Evolutionary conservation across 306 rosid genomes (phyloP), one percentile per base, ranked within the genome.

Genomic region (Lathyrus aphaca): DNA sequence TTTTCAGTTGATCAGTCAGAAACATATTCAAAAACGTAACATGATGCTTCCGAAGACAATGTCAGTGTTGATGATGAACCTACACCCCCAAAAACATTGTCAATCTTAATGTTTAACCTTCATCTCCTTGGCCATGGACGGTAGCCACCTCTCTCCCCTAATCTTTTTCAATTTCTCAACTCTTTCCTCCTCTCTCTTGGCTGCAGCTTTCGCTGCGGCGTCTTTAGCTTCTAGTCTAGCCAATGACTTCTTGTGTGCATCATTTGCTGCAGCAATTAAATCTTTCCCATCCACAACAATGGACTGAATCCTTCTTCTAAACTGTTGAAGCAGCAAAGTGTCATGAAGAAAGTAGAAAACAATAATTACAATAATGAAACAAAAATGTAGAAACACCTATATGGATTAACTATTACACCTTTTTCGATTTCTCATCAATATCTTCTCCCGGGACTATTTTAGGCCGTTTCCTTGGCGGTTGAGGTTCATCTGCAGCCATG

Each of bases 81-180:
- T 65, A 73, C 92, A 76, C 80, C 67, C 78, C 89, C 76, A 11
- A 49, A 8, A 21, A 17, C 25, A 39, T 10, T 54, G 32, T 11
- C 8, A 12, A 35, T 12, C 15, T 23, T 54, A 23, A 32, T 1
- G 27, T 27, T 81, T 82, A 27, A 69, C 53, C 48, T 68, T 73
- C 95, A 73, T 84, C 70, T 81, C 90, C 77, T 76, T 82, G 74
- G 92, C 96, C 80, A 90, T 81, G 50, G 96, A 90, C 49, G 97
- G 97, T 16, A 88, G 77, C 97, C 97, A 90, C 81, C 81, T 90
- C 80, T 94, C 97, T 38, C 98, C 97, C 72, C 95, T 90, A n/a
- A 84, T 68, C 83, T 72, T 88, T 62, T 94, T 90, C 86, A 94
- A 78, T 8, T 82, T 70, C 49, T 85, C 84, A 69, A 94, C 82